phyloP scores from a whole-genome alignment of 208 protist genomes.

The Acanthamoeba lugdunensis region DNA sequence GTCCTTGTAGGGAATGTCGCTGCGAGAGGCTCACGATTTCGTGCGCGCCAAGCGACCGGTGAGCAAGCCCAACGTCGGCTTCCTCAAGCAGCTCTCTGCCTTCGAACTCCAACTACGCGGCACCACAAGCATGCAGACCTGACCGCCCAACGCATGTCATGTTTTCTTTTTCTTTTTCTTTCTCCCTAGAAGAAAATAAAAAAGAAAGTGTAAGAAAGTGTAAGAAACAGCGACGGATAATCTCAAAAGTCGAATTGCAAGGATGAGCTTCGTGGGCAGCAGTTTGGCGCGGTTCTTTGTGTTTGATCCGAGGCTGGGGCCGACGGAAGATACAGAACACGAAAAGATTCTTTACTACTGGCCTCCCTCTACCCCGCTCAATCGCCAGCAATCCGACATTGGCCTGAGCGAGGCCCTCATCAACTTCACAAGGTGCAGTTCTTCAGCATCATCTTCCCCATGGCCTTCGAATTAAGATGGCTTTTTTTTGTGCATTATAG shows the following conservation, averaged over 20 bases:
- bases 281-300: slow-evolving; percentile 77
- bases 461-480: neutral
- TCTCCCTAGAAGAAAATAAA: too few relatives aligned
- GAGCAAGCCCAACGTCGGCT: slow-evolving; percentile 28
- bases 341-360: slow-evolving; percentile 84
- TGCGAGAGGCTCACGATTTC: slow-evolving; percentile 15
- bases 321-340: slow-evolving; percentile 80
- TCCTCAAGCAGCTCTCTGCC: slow-evolving; percentile 34
- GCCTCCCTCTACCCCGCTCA: slow-evolving; percentile 71
- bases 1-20: neutral
- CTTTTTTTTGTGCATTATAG: slow-evolving; percentile 40
- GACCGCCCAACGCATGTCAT: neutral
- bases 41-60: slow-evolving; percentile 1
- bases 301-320: slow-evolving; percentile 80
- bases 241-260: neutral
- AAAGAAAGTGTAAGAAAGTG: too few relatives aligned
- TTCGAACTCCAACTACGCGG: neutral
- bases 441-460: neutral
- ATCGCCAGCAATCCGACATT: slow-evolving; percentile 78
- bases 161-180: too few relatives aligned
- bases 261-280: neutral
- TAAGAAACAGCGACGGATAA: too few relatives aligned
- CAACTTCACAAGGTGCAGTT: slow-evolving; percentile 79
- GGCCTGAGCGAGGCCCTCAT: slow-evolving; percentile 83
- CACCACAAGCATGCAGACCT: slow-evolving; percentile 14